These are phyloP conservation scores for Geotrichum australiense DNA, from an alignment of 1,139 yeast species.

Conservation along the genomic window DNA sequence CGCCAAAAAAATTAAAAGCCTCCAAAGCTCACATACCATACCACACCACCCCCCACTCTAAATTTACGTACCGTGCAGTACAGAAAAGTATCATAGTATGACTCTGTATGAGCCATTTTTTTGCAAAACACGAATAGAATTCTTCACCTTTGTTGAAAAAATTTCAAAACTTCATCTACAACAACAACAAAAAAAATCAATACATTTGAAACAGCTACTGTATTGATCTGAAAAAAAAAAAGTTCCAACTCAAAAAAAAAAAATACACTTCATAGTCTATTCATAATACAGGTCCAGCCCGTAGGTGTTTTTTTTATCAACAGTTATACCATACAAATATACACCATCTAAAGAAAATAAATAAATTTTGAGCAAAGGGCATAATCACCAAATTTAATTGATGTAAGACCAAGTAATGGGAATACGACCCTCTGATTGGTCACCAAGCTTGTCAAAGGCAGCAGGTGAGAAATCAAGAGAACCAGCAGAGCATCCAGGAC, in stretches of 20 bases:
- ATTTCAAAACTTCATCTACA: too few relatives aligned
- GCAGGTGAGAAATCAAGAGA: constrained; percentile 50
- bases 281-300: neutral
- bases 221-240: neutral
- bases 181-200: too few relatives aligned
- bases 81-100: too few relatives aligned
- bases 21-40: too few relatives aligned
- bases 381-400: constrained; percentile 5
- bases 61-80: too few relatives aligned
- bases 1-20: too few relatives aligned
- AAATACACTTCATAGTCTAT: neutral
- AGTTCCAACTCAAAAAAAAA: constrained; percentile 1
- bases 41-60: too few relatives aligned
- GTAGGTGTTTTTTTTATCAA: neutral
- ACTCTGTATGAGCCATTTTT: too few relatives aligned
- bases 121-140: too few relatives aligned
- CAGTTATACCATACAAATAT: neutral
- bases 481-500: constrained; percentile 44
- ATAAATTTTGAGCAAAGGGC: neutral
- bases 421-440: constrained; percentile 42
- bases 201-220: neutral
- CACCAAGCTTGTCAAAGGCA: constrained; percentile 44
- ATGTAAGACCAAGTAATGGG: constrained; percentile 42
- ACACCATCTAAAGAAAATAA: neutral
- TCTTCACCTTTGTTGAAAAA: too few relatives aligned